Base-by-base conservation (phyloP, 2,329 filamentous ascomycete genomes). In the Aspergillus sp. region DNA sequence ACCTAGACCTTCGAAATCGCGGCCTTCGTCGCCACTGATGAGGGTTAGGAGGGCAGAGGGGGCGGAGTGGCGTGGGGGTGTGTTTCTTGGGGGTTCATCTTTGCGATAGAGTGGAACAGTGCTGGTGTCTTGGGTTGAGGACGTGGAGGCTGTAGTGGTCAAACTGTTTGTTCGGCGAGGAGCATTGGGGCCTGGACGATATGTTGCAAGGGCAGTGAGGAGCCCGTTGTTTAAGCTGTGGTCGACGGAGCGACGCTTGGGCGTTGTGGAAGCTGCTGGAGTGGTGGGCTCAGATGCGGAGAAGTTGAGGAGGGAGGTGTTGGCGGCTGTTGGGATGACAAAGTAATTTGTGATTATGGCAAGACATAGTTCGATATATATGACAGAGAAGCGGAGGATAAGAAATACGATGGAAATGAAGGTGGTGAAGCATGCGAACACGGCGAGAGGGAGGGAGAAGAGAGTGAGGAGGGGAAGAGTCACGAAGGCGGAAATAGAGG, bases 391-490 rank as follows among this genome's bases (percentile, higher is more conserved):
- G 23, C 87, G 83, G 63, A 88, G 75, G 69, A 85, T 81, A 52
- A 91, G 82, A 38, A 89, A 79, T 39, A 83, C 79, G 64, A 88
- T 84, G 41, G 88, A 86, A 51, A 89, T 66, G 4, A 81, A 82
- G 57, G 87, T 87, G 32, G 88, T 90, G 64, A 89, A 76, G 63
- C 82, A 83, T 55, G 88, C 88, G 57, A 87, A 83, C 53, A 89
- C 70, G 66, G 85, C 81, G 56, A 90, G 80, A 8, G 88, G 88
- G 12, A 89, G 76, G 21, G 87, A 87, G 68, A 88, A 79, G 64
- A 89, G 64, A 69, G 86, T 81, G 65, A 90, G 78, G 68, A 89
- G 81, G n/a, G 87, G 87, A 55, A 89, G 79, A 55, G 87, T 77
- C 52, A 89, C 73, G 52, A 78, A 56, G 15, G 70, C 71, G 10